Evolutionary conservation across 2,329 filamentous ascomycete species (phyloP), one percentile per base, ranked within the genome.

Genomic region (Xylaria sp.): DNA sequence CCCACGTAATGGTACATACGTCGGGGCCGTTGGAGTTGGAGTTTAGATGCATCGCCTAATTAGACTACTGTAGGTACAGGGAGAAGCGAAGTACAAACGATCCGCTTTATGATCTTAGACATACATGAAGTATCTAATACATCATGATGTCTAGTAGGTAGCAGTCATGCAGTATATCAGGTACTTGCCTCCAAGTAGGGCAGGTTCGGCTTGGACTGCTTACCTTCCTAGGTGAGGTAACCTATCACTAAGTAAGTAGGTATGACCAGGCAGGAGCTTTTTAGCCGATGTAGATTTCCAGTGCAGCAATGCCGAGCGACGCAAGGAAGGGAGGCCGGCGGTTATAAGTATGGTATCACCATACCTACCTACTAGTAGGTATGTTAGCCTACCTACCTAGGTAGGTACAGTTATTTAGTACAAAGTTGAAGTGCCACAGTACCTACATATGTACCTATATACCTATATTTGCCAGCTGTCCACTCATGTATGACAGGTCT

Each of bases 201-300:
- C 23, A 50, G 46, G n/a, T 50, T 20, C 23, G 46, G 10, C 46
- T 23, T 50, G 23, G 10, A 25, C n/a, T 48, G 10, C 13, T 37
- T 37, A 4, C 18, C n/a, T 37, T 37, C 18, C 31, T 28, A 55
- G 9, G 23, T 25, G 1, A 25, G 23, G 23, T 25, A 25, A 25
- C 23, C 23, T 18, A 2, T 20, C 20, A n/a, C 28, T 37, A 54
- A 7, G 7, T 34, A 34, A 25, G 23, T 25, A 25, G 44, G 55
- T 37, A 64, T 18, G n/a, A 48, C 54, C 6, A 57, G 52, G 13
- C 54, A 64, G 54, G 62, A 57, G 55, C 28, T 54, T 28, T 64
- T 64, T 64, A 64, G 62, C 44, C 62, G 52, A 57, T 39, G 41
- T 39, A n/a, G 48, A 64, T 41, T 46, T 48, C 52, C 20, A 57